A percentile compares a stretch with the other conserved stretches of the same genome.
Evolutionary conservation across 1,284 basidiomycete genomes (phyloP).

Genomic region (Ustilago trichophora): DNA sequence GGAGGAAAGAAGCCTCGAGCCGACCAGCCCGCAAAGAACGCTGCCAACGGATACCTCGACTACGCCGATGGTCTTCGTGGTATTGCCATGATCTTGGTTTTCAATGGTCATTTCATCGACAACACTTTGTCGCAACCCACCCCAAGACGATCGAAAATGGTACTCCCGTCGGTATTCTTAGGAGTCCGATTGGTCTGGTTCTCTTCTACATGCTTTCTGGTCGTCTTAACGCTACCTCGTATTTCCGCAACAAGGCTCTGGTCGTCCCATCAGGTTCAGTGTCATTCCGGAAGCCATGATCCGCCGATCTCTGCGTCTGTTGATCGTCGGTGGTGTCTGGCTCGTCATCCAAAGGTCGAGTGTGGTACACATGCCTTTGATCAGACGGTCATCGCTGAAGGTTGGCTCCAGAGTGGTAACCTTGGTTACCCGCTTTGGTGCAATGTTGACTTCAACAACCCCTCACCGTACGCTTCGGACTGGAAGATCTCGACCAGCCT

Average conservation of each 20-base stretch:
- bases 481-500: slow-evolving; percentile 51
- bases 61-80: slow-evolving; percentile 68
- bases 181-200: slow-evolving; percentile 30
- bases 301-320: slow-evolving; percentile 67
- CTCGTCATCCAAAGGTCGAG: slow-evolving; percentile 66
- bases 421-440: slow-evolving; percentile 67
- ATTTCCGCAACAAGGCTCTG: slow-evolving; percentile 63
- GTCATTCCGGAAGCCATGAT: slow-evolving; percentile 66
- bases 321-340: slow-evolving; percentile 67
- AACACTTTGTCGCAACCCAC: slow-evolving; percentile 65
- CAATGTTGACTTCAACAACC: slow-evolving; percentile 58
- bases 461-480: slow-evolving; percentile 26
- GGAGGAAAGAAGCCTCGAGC: slow-evolving; percentile 28
- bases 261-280: slow-evolving; percentile 61
- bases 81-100: slow-evolving; percentile 67
- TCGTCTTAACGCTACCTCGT: slow-evolving; percentile 67
- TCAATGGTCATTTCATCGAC: slow-evolving; percentile 67
- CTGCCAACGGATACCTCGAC: slow-evolving; percentile 56
- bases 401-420: slow-evolving; percentile 55
- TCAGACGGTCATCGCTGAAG: slow-evolving; percentile 61
- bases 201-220: slow-evolving; percentile 67
- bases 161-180: slow-evolving; percentile 54
- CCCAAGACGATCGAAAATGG: slow-evolving; percentile 65
- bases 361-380: slow-evolving; percentile 52
- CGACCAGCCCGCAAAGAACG: slow-evolving; percentile 27